Conservation (phyloP, 805 yeast genomes). For the Cyberlindnera xishuangbannaensis region DNA sequence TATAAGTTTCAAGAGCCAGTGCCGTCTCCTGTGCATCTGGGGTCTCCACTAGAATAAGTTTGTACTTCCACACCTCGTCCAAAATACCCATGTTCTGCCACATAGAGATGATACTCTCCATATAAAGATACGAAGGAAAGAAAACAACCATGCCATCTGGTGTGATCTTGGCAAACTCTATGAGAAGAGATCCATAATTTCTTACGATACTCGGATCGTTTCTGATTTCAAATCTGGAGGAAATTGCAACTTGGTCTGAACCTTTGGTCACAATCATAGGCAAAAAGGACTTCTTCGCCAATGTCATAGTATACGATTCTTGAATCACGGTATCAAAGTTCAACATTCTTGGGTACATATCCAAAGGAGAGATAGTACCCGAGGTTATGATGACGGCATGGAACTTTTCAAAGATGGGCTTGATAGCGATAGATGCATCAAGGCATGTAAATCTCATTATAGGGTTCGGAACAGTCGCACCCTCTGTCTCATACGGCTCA, state of each 20-base stretch:
- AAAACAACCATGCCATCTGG: conserved; percentile 98
- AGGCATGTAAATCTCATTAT: conserved; percentile 87
- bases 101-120: conserved; percentile 97
- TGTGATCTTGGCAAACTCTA: conserved; percentile 90
- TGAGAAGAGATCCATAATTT: conserved; percentile 87
- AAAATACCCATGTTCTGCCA: conserved; percentile 99
- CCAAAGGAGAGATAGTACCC: conserved; percentile 97
- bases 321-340: conserved; percentile 91
- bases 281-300: conserved; percentile 84
- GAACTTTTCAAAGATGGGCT: conserved; percentile 92
- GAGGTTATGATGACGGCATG: conserved; percentile 92
- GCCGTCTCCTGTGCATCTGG: conserved; percentile 99
- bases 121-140: conserved; percentile 93
- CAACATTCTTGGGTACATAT: conserved; percentile 97
- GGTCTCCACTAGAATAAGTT: conserved; percentile 90
- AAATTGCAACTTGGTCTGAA: conserved; percentile 94
- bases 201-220: conserved; percentile 97
- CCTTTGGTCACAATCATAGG: conserved; percentile 98
- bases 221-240: conserved; percentile 93
- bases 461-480: conserved; percentile 94
- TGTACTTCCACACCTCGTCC: conserved; percentile 98
- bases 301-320: conserved; percentile 93
- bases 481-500: conserved; percentile 94
- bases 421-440: conserved; percentile 97
- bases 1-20: conserved; percentile 87